Conservation (phyloP, 352 stramenopile genomes). For the Plasmopara viticola region DNA sequence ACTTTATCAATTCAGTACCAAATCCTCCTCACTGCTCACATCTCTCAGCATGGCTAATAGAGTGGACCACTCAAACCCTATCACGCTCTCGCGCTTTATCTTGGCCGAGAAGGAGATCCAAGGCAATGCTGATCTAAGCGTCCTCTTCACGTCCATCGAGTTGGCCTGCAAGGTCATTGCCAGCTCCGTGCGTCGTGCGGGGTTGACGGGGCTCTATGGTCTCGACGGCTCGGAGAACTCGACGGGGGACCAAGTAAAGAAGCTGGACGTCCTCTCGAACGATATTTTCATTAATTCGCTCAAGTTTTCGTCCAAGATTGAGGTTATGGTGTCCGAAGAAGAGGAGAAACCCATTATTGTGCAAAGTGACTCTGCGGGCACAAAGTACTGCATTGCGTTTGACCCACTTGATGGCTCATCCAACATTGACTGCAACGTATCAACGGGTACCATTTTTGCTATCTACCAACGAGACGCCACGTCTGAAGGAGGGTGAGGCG, state of each 20-base stretch:
- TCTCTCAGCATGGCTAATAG: constrained; percentile 22
- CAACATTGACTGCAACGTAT: constrained; percentile 99
- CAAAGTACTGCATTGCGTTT: constrained; percentile 97
- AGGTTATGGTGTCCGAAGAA: constrained; percentile 97
- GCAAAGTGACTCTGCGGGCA: constrained; percentile 31
- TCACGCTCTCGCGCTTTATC: constrained; percentile 94
- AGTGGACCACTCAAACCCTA: constrained; percentile 78
- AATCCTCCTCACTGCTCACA: constrained; percentile 22
- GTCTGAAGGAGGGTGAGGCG: constrained; percentile 37
- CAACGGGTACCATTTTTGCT: constrained; percentile 97
- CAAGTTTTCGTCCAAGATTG: constrained; percentile 94
- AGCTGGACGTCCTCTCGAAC: constrained; percentile 98
- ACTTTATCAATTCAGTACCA: constrained; percentile 10
- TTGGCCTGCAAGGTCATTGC: constrained; percentile 97
- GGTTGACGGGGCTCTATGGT: constrained; percentile 88
- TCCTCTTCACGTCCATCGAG: constrained; percentile 95
- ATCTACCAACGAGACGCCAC: constrained; percentile 90
- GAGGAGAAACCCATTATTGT: constrained; percentile 97
- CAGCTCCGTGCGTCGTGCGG: constrained; percentile 93
- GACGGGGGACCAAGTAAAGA: constrained; percentile 98
- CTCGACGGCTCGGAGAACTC: constrained; percentile 96
- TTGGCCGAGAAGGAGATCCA: constrained; percentile 89
- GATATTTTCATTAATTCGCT: constrained; percentile 98
- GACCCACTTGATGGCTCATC: constrained; percentile 97
- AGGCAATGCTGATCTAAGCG: constrained; percentile 89